Conservation (phyloP, 352 stramenopile genomes). For the Globisporangium splendens region DNA sequence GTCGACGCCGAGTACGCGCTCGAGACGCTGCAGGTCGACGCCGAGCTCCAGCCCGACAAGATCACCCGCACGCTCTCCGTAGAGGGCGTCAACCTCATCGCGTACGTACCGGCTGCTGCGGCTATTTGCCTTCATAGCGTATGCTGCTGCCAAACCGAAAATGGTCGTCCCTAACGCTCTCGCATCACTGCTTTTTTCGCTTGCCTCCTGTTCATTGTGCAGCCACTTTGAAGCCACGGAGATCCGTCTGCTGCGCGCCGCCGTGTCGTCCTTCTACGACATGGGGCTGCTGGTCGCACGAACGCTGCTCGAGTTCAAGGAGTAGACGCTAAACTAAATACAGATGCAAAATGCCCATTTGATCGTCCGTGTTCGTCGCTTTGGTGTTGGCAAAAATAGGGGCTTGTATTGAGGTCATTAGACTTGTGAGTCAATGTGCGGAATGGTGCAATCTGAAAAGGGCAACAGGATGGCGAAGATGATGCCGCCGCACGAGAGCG, state of each 20-base stretch:
- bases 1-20: slow-evolving; percentile 68
- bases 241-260: slow-evolving; percentile 77
- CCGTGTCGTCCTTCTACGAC: slow-evolving; percentile 86
- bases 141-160: no score
- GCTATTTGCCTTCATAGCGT: no score
- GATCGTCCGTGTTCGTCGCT: no score
- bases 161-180: neutral
- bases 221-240: slow-evolving; percentile 83
- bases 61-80: slow-evolving; percentile 72
- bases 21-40: slow-evolving; percentile 84
- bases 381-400: no score
- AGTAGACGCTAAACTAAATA: slow-evolving; percentile 28
- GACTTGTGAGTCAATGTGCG: neutral
- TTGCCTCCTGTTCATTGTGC: neutral
- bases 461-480: slow-evolving; percentile 10
- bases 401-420: slow-evolving; percentile 6
- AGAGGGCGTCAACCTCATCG: slow-evolving; percentile 54
- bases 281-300: slow-evolving; percentile 73
- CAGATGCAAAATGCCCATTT: no score
- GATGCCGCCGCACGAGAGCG: slow-evolving; percentile 19
- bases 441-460: neutral
- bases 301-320: slow-evolving; percentile 84
- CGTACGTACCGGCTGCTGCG: slow-evolving; percentile 42
- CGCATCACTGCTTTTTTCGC: neutral
- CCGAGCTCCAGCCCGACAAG: slow-evolving; percentile 84